Percentiles rank a stretch among this genome's conserved stretches.
Conservation (phyloP, 495 filamentous ascomycete species). For the Penicillium diatomitis region DNA sequence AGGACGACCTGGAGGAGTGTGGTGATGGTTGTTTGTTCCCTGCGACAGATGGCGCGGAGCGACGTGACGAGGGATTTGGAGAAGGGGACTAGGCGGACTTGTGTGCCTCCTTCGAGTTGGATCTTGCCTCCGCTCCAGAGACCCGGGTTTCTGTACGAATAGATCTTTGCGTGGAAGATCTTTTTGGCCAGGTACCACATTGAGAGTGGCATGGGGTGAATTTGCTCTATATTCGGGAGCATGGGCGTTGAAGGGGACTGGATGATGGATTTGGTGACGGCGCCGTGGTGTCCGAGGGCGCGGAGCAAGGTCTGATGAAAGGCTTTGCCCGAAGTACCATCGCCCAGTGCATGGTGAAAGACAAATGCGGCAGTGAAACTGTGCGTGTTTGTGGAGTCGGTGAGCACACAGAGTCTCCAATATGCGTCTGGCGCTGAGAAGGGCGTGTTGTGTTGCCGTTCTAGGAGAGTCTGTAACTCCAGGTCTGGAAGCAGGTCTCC, state of each 20-base stretch:
- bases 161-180: constrained; percentile 22
- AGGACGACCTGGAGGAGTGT: constrained; percentile 24
- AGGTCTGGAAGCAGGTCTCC: constrained; percentile 15
- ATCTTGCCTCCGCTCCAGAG: constrained; percentile 20
- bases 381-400: constrained; percentile 9
- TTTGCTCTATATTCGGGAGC: constrained; percentile 19
- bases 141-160: constrained; percentile 8
- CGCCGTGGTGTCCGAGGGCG: constrained; percentile 14
- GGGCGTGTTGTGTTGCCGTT: constrained; percentile 27
- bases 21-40: constrained; percentile 29
- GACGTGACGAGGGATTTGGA: constrained; percentile 9
- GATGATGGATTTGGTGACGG: constrained; percentile 16
- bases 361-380: constrained; percentile 29
- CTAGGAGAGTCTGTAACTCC: constrained; percentile 27
- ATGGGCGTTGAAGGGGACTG: constrained; percentile 20
- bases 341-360: constrained; percentile 29
- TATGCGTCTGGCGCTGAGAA: constrained; percentile 24
- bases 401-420: constrained; percentile 32
- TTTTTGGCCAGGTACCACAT: constrained; percentile 13
- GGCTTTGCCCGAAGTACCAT: constrained; percentile 28
- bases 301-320: constrained; percentile 24
- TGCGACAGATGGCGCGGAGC: constrained; percentile 18
- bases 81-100: constrained; percentile 13
- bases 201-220: constrained; percentile 20
- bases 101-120: constrained; percentile 11